Evolutionary conservation across 1,284 basidiomycete genomes (phyloP).

Genomic region (Heterobasidion irregulare): DNA sequence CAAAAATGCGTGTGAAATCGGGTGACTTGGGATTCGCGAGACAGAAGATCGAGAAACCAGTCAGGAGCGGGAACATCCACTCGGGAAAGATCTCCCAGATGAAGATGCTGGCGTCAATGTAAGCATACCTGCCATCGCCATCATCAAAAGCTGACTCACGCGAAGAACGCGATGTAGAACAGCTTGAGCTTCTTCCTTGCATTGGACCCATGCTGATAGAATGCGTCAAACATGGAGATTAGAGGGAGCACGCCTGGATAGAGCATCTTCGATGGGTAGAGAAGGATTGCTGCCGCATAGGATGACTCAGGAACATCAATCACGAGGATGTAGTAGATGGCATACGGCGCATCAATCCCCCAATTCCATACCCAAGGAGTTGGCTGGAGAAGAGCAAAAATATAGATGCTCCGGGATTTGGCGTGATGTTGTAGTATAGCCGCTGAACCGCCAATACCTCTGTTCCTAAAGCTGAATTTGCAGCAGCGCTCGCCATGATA

Average conservation of each 20-base stretch:
- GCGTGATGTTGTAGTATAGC: slow-evolving; percentile 28
- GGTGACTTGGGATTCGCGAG: slow-evolving; percentile 40
- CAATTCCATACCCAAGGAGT: slow-evolving; percentile 40
- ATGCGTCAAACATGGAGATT: slow-evolving; percentile 24
- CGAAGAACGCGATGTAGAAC: slow-evolving; percentile 42
- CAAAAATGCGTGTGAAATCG: slow-evolving; percentile 48
- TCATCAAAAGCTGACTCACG: slow-evolving; percentile 15
- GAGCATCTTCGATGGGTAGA: slow-evolving; percentile 17
- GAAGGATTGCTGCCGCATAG: slow-evolving; percentile 13
- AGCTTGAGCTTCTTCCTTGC: slow-evolving; percentile 29
- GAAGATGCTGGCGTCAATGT: slow-evolving; percentile 10
- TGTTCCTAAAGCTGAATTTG: slow-evolving; percentile 15
- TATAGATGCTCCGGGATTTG: slow-evolving; percentile 24
- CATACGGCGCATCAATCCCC: slow-evolving; percentile 26
- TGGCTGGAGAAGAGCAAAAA: slow-evolving; percentile 40
- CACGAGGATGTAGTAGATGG: background rate
- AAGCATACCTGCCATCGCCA: background rate
- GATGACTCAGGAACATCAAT: background rate
- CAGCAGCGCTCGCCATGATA: slow-evolving; percentile 16
- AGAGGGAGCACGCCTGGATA: slow-evolving; percentile 21
- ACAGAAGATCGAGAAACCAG: slow-evolving; percentile 49
- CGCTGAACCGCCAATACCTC: slow-evolving; percentile 28
- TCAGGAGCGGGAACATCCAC: slow-evolving; percentile 42
- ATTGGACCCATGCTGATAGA: slow-evolving; percentile 18
- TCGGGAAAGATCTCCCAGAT: slow-evolving; percentile 34